A percentile compares a stretch with the other conserved stretches of the same genome.
phyloP scores from a whole-genome alignment of 768 basidiomycete genomes.

The Stropharia rugosoannulata region DNA sequence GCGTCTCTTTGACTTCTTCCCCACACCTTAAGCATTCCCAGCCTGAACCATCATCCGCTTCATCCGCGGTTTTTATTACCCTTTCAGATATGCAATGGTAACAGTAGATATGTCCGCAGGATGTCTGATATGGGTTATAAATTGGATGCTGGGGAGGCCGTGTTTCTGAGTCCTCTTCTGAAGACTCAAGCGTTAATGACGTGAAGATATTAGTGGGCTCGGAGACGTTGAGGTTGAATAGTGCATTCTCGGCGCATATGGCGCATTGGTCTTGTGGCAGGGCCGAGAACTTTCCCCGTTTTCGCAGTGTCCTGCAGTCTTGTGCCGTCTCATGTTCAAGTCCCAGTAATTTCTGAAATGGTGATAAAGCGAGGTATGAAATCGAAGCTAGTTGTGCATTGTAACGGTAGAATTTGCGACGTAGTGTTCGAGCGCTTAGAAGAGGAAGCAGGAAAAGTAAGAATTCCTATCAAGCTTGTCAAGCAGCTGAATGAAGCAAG shows the following conservation, averaged over 20 bases:
- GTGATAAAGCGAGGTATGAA: conserved; percentile 28
- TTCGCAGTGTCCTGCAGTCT: conserved; percentile 15
- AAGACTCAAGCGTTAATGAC: conserved; percentile 24
- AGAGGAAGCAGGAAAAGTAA: conserved; percentile 89
- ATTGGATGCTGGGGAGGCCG: conserved; percentile 64
- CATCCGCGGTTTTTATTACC: conserved; percentile 72
- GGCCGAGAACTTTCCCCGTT: conserved; percentile 63
- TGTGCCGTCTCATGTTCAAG: neutral
- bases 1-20: conserved; percentile 60
- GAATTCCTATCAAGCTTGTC: conserved; percentile 69
- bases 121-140: conserved; percentile 79
- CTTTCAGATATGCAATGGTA: conserved; percentile 90
- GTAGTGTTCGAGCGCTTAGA: conserved; percentile 65
- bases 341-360: conserved; percentile 16
- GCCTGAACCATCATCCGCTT: conserved; percentile 49
- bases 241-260: conserved; percentile 82
- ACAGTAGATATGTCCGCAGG: conserved; percentile 87
- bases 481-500: conserved; percentile 4
- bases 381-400: conserved; percentile 25
- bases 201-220: conserved; percentile 53
- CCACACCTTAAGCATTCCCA: conserved; percentile 90
- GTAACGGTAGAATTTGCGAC: conserved; percentile 50
- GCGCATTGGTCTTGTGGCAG: conserved; percentile 81
- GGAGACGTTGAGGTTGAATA: conserved; percentile 55
- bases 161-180: conserved; percentile 18